phyloP scores from a whole-genome alignment of 2,329 filamentous ascomycete genomes.

The Bimuria novae-zelandiae region DNA sequence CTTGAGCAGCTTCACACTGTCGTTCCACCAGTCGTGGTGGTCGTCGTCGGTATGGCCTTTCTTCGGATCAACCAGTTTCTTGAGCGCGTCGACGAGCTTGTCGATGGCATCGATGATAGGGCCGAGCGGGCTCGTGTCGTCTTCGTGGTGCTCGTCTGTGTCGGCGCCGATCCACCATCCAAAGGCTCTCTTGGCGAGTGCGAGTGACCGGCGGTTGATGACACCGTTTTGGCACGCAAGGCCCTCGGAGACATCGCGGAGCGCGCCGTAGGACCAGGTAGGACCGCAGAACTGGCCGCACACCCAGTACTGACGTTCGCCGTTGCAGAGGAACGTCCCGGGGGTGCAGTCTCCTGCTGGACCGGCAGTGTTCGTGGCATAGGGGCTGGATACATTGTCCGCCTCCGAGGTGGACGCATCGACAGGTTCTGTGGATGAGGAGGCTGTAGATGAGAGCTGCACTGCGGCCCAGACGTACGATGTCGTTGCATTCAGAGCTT shows the following conservation, averaged over 20 bases:
- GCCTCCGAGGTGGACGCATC: too few species aligned
- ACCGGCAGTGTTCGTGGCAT: constrained; percentile 33
- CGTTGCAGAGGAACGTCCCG: constrained; percentile 48
- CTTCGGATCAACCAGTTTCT: background rate
- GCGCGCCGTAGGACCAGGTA: constrained; percentile 37
- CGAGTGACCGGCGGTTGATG: background rate
- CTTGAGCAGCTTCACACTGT: background rate
- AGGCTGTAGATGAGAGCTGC: background rate
- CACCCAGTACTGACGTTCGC: constrained; percentile 39
- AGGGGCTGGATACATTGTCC: constrained; percentile 7
- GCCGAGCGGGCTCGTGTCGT: background rate
- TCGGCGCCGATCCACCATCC: constrained; percentile 1
- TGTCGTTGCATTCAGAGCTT: background rate
- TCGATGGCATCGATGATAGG: background rate
- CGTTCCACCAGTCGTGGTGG: background rate
- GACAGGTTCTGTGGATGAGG: background rate
- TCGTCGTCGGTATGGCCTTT: background rate
- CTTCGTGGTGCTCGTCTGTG: background rate
- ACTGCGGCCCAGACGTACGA: too few species aligned
- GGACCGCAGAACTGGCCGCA: constrained; percentile 31
- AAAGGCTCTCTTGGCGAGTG: background rate
- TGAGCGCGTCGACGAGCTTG: background rate
- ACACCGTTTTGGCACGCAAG: constrained; percentile 44
- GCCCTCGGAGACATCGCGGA: constrained; percentile 38
- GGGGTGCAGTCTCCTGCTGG: constrained; percentile 39